Percentiles rank a stretch among this genome's conserved stretches.
These are phyloP conservation scores for Sugiyamaella boreocaroliniensis DNA, from an alignment of 805 yeast genomes.

Conservation along the genomic window DNA sequence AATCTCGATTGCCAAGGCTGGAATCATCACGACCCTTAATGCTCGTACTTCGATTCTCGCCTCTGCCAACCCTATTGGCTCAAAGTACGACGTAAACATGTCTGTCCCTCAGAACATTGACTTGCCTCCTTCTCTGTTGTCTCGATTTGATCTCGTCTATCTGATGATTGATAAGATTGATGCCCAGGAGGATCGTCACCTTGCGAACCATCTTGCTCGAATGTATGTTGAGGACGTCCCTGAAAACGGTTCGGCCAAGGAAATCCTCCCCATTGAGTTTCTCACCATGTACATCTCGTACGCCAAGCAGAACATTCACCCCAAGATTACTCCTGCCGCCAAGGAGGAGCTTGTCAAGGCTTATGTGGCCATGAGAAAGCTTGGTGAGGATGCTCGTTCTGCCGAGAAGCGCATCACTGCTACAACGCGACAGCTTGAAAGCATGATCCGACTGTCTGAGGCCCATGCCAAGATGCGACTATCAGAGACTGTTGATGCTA, in stretches of 20 bases:
- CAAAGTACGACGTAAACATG: conserved; percentile 87
- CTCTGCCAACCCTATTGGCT: conserved; percentile 94
- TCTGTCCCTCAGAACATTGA: conserved; percentile 96
- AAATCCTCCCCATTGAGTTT: conserved; percentile 78
- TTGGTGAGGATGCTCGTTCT: conserved; percentile 85
- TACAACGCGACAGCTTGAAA: conserved; percentile 92
- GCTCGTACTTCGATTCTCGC: conserved; percentile 96
- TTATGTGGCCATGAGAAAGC: conserved; percentile 87
- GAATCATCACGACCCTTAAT: conserved; percentile 92
- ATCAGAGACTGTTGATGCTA: conserved; percentile 58
- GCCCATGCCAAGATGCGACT: conserved; percentile 97
- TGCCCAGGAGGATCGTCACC: conserved; percentile 70
- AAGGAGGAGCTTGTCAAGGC: conserved; percentile 77
- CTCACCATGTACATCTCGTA: conserved; percentile 85
- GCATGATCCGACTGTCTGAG: conserved; percentile 89
- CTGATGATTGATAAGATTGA: conserved; percentile 89
- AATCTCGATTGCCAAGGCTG: conserved; percentile 96
- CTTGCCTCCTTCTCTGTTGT: conserved; percentile 89
- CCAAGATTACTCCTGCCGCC: conserved; percentile 74
- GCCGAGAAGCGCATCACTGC: conserved; percentile 93
- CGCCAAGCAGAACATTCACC: conserved; percentile 79
- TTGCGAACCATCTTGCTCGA: conserved; percentile 84
- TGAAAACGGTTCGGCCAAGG: conserved; percentile 57
- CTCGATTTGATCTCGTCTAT: conserved; percentile 92
- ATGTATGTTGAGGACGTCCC: conserved; percentile 72